A percentile compares a stretch with the other conserved stretches of the same genome.
These are phyloP conservation scores for Bolboschoenoplectus hybrid DNA, from an alignment of 202 grass and related monocot species.

Conservation along the genomic window DNA sequence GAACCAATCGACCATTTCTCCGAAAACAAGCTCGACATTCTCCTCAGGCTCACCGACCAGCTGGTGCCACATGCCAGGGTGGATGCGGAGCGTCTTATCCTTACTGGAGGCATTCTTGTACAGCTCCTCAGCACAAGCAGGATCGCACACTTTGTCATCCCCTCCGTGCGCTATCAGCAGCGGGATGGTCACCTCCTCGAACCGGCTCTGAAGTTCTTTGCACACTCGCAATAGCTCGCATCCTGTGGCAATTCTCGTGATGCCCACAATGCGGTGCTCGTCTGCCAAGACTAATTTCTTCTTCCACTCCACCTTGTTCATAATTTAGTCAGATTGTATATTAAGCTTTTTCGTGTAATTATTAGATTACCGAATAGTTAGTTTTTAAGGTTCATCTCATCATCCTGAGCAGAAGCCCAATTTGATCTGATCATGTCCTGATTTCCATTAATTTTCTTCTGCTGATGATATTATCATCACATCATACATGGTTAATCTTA, in stretches of 20 bases:
- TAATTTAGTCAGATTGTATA: too few species aligned
- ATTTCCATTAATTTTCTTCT: too few species aligned
- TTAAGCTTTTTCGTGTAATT: too few species aligned
- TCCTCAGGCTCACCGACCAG: slow-evolving; percentile 82
- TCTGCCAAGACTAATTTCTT: slow-evolving; percentile 55
- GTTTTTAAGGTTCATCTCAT: too few species aligned
- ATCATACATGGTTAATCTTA: too few species aligned
- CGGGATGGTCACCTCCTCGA: slow-evolving; percentile 77
- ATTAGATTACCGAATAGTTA: too few species aligned
- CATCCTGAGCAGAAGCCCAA: too few species aligned
- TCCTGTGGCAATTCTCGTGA: slow-evolving; percentile 70
- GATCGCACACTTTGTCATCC: slow-evolving; percentile 76
- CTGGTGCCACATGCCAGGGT: slow-evolving; percentile 97
- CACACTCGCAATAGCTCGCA: slow-evolving; percentile 82
- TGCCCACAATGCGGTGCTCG: slow-evolving; percentile 50
- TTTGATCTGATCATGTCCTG: too few species aligned
- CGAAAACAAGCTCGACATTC: slow-evolving; percentile 81
- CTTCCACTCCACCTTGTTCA: slow-evolving; percentile 82
- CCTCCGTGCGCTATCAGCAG: slow-evolving; percentile 76
- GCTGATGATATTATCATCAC: too few species aligned
- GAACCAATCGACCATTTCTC: slow-evolving; percentile 71
- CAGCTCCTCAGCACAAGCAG: slow-evolving; percentile 74
- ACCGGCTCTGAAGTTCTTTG: slow-evolving; percentile 67
- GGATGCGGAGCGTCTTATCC: slow-evolving; percentile 77
- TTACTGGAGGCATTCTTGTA: slow-evolving; percentile 59